Evolutionary conservation across 106 monocot species (phyloP).

Genomic region (Apostasia shenzhenica): DNA sequence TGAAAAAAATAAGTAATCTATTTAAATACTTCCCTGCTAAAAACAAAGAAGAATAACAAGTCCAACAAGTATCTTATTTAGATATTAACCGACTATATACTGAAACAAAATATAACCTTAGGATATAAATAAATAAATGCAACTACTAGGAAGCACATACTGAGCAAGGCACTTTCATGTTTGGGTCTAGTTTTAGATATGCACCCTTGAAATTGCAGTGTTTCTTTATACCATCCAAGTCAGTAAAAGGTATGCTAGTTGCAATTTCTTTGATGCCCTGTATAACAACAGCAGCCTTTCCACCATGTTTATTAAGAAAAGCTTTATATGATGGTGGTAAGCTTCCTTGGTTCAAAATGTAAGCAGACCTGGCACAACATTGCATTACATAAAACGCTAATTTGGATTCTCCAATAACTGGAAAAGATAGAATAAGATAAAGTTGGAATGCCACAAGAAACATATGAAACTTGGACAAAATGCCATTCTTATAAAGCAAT

Average conservation of each 20-base stretch:
- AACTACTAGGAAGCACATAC: slow-evolving; percentile 38
- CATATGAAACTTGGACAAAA: too few species aligned
- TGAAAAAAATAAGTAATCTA: too few species aligned
- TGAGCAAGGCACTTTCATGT: slow-evolving; percentile 92
- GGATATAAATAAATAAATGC: neutral
- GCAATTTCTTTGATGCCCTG: slow-evolving; percentile 57
- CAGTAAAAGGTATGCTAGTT: slow-evolving; percentile 37
- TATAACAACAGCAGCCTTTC: slow-evolving; percentile 65
- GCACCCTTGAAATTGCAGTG: slow-evolving; percentile 72
- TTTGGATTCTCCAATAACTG: neutral
- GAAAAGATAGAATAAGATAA: neutral
- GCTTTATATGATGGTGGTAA: slow-evolving; percentile 79
- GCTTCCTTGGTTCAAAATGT: slow-evolving; percentile 94
- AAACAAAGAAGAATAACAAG: too few species aligned
- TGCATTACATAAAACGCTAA: neutral
- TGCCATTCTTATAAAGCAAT: too few species aligned
- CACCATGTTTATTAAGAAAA: slow-evolving; percentile 97
- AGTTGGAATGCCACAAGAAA: neutral
- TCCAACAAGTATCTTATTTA: neutral
- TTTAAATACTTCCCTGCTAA: too few species aligned
- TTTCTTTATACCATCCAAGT: slow-evolving; percentile 58
- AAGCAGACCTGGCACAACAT: slow-evolving; percentile 61
- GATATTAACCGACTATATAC: neutral
- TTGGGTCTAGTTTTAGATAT: slow-evolving; percentile 71
- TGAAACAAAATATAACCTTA: too few species aligned